Evolutionary conservation across 2,329 filamentous ascomycete species (phyloP).

Genomic region (Nemania bipapillata): DNA sequence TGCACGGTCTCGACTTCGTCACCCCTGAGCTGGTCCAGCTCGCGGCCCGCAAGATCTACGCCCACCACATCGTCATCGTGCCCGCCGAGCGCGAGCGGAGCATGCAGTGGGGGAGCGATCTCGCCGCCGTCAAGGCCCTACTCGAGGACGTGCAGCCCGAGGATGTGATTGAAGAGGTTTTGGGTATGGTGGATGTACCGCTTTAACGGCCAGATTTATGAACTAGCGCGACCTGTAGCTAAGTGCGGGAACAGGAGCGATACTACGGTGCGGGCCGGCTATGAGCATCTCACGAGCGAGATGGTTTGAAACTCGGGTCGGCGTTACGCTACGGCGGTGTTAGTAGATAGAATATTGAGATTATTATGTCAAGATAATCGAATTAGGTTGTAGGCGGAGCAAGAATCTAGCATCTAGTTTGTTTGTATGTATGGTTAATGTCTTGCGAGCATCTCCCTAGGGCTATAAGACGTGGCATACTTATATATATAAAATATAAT

Average conservation of each 20-base stretch:
- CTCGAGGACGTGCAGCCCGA: constrained; percentile 71
- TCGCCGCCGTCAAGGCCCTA: constrained; percentile 73
- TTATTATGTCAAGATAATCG: too few species aligned
- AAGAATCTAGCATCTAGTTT: background rate
- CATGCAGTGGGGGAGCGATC: constrained; percentile 89
- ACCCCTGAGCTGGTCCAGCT: constrained; percentile 85
- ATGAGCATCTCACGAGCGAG: background rate
- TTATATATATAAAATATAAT: too few species aligned
- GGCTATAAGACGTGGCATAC: too few species aligned
- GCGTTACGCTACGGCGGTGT: background rate
- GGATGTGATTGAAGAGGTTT: constrained; percentile 72
- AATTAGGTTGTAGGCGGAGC: background rate
- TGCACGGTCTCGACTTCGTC: constrained; percentile 83
- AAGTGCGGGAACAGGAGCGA: too few species aligned
- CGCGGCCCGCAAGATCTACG: constrained; percentile 86
- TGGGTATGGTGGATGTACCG: constrained; percentile 67
- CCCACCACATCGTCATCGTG: constrained; percentile 81
- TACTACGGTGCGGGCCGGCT: too few species aligned
- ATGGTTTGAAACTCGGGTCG: background rate
- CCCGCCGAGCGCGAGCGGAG: constrained; percentile 79
- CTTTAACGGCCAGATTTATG: constrained; percentile 50
- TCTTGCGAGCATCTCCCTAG: too few species aligned
- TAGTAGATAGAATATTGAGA: background rate
- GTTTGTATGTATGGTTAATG: too few species aligned
- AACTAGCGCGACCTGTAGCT: too few species aligned